Conservation (phyloP, 345 rosid species). For the Citrus unshiu region DNA sequence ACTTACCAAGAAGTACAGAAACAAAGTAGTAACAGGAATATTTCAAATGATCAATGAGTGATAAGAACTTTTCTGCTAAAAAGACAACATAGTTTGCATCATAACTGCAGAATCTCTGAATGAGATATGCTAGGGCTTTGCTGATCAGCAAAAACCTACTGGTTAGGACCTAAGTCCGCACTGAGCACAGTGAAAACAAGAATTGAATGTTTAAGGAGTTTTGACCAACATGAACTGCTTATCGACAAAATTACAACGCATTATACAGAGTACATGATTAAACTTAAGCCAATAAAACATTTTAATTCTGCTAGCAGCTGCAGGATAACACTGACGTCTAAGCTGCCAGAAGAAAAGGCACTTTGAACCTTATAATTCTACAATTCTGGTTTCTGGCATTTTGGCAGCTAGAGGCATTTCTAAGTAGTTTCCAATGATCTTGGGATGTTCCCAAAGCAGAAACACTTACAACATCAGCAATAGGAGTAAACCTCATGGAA, state of each 20-base stretch:
- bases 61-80: not conserved
- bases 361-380: not conserved
- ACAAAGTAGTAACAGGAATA: not conserved
- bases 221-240: not conserved
- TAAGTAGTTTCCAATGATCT: not conserved
- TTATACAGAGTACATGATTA: not conserved
- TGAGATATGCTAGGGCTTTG: not conserved
- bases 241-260: not conserved
- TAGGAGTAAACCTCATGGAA: not conserved
- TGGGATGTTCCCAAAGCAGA: not conserved
- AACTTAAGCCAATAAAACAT: not conserved
- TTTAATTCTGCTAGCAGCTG: not conserved
- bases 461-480: not conserved
- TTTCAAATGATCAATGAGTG: not conserved
- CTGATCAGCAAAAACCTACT: not conserved
- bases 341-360: not conserved
- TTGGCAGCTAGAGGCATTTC: not conserved
- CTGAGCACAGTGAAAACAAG: not conserved
- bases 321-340: not conserved
- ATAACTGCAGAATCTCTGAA: not conserved
- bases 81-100: not conserved
- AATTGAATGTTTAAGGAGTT: not conserved
- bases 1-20: not conserved
- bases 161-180: not conserved
- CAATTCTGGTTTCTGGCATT: not conserved